phyloP scores from a whole-genome alignment of 1,139 yeast species.

The Saccharomyces hybrid region DNA sequence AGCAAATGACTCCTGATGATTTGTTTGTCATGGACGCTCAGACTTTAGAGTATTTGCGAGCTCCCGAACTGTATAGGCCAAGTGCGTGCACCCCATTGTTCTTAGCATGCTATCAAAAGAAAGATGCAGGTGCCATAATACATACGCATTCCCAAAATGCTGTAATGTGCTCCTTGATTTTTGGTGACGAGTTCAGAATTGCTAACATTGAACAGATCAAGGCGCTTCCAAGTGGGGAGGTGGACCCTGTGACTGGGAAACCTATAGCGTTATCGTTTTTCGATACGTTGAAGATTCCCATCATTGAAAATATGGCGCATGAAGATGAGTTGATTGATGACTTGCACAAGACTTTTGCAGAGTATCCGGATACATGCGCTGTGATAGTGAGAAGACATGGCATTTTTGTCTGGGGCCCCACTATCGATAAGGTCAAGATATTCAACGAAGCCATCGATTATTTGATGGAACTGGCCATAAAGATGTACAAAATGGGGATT shows the following conservation, averaged over 20 bases:
- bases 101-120: constrained; percentile 61
- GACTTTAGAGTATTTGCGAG: constrained; percentile 41
- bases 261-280: constrained; percentile 48
- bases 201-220: constrained; percentile 86
- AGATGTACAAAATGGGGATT: constrained; percentile 61
- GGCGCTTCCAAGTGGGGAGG: constrained; percentile 69
- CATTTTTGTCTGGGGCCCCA: constrained; percentile 93
- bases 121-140: constrained; percentile 86
- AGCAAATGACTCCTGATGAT: constrained; percentile 72
- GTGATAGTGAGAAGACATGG: constrained; percentile 92
- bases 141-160: constrained; percentile 93
- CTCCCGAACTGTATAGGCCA: constrained; percentile 67
- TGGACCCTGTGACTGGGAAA: constrained; percentile 34
- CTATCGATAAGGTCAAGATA: constrained; percentile 86
- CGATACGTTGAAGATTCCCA: constrained; percentile 77
- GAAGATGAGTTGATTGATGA: constrained; percentile 78
- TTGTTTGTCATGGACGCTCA: constrained; percentile 65
- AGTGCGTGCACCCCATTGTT: constrained; percentile 92
- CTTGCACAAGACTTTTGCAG: constrained; percentile 52
- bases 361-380: constrained; percentile 70
- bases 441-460: constrained; percentile 92
- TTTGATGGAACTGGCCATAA: constrained; percentile 73
- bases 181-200: constrained; percentile 64
- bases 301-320: constrained; percentile 81
- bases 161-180: constrained; percentile 69